Evolutionary conservation across 306 rosid genomes (phyloP).

Genomic region (Pyrus communis): DNA sequence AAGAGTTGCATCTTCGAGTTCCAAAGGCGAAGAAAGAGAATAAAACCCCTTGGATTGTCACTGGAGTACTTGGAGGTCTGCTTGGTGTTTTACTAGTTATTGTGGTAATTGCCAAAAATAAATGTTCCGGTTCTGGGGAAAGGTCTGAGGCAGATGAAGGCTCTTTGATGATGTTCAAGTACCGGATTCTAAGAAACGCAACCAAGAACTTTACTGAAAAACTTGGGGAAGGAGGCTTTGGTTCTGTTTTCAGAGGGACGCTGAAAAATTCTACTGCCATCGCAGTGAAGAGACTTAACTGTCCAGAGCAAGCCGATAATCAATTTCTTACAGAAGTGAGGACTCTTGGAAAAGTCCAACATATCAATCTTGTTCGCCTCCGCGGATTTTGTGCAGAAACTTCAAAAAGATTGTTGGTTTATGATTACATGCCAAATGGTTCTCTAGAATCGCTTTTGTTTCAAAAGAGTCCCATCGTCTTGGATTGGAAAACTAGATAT

Average conservation of each 20-base stretch:
- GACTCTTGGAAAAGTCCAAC: conserved; percentile 36
- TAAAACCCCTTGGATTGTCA: background rate
- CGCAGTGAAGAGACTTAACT: conserved; percentile 37
- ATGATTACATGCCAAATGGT: conserved; percentile 35
- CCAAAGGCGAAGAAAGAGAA: background rate
- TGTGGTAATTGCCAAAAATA: background rate
- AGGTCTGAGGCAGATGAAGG: conserved; percentile 12
- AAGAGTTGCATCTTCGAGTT: conserved; percentile 2
- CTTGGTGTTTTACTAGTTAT: background rate
- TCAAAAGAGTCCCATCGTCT: background rate
- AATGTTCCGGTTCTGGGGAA: background rate
- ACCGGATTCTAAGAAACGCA: conserved; percentile 21
- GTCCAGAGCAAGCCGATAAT: conserved; percentile 22
- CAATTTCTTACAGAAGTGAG: conserved; percentile 34
- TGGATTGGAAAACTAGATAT: conserved; percentile 33
- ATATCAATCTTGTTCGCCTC: conserved; percentile 33
- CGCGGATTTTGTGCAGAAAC: conserved; percentile 27
- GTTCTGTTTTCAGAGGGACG: conserved; percentile 35
- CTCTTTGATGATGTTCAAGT: conserved; percentile 23
- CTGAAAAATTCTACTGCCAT: conserved; percentile 15
- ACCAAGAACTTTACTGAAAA: conserved; percentile 33
- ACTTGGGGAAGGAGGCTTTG: conserved; percentile 42
- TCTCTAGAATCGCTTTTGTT: conserved; percentile 34
- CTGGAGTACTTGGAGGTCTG: conserved; percentile 1
- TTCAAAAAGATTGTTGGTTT: conserved; percentile 28